Evolutionary conservation across 2,329 filamentous ascomycete species (phyloP), one percentile per base, ranked within the genome.

Genomic region (Domatiomyces globalis): DNA sequence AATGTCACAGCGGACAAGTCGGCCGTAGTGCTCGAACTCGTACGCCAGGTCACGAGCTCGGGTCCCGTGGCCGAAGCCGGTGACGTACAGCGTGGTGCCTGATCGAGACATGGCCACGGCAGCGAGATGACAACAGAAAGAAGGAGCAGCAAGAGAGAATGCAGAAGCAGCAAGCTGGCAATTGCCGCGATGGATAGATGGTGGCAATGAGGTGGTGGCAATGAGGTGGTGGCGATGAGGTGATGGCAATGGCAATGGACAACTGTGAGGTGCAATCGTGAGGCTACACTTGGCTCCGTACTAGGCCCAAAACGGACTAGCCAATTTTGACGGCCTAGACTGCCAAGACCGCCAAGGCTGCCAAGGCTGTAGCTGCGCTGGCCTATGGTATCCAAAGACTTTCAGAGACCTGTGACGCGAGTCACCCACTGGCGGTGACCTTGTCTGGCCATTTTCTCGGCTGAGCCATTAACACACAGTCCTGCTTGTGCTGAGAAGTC

Each of bases 1-100:
- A 65, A 98, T 98, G 67, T 98, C 92, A 71, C 92, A 98, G 63
- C 92, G 90, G 63, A 98, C 92, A 61, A 98, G 85, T 61, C 92
- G 88, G 60, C 92, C 92, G 75, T 95, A 98, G 87, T 90, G 88
- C 89, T 96, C 90, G 85, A 96, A 96, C 79, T 96, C 90, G 85
- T 94, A 95, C 77, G 90, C 88, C 71, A 96, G 86, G 78, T 98
- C 89, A 81, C 92, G 87, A 71, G 92, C 88, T 77, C 92, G 87
- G 71, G 90, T 95, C 71, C 90, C 88, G 73, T 95, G 88, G 80
- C 90, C 94, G 73, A 98, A 98, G 79, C 92, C 92, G 67, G 89
- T 95, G 72, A 96, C 90, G 77, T 96, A 96, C 63, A 96, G 86
- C 53, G 90, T 96, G 56, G 86, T 94, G 53, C 72, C 71, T 70